phyloP scores from a whole-genome alignment of 2,329 filamentous ascomycete species.

The Beauveria rudraprayagi region DNA sequence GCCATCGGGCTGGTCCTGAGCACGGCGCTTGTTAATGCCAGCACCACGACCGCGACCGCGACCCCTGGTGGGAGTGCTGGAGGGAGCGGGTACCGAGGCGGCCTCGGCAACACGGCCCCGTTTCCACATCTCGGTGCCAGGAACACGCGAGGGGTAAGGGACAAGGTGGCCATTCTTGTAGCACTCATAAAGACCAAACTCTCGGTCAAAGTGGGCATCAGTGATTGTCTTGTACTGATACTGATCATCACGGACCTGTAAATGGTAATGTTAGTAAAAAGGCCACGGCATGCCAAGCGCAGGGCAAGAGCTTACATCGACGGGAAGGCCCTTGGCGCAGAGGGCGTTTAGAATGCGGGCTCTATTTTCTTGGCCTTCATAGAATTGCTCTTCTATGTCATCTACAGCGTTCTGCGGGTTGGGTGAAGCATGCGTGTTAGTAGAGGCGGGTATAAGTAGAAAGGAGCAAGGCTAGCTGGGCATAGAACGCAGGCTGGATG shows the following conservation, averaged over 20 bases:
- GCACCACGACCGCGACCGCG: conserved; percentile 24
- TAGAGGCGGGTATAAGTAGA: conserved; percentile 14
- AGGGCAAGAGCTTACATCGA: conserved; percentile 37
- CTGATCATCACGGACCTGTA: conserved; percentile 34
- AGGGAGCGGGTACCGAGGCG: conserved; percentile 24
- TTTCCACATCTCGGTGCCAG: conserved; percentile 35
- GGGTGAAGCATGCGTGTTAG: conserved; percentile 6
- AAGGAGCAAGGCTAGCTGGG: neutral
- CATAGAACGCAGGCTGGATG: conserved; percentile 1
- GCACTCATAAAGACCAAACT: conserved; percentile 36
- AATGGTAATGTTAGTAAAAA: conserved; percentile 16
- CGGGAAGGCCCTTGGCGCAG: conserved; percentile 34
- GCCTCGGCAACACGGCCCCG: conserved; percentile 29
- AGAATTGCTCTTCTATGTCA: conserved; percentile 33
- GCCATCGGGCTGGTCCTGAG: conserved; percentile 40
- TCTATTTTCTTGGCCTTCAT: conserved; percentile 38
- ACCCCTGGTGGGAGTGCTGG: conserved; percentile 21
- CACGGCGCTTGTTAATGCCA: conserved; percentile 40
- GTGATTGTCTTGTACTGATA: conserved; percentile 38
- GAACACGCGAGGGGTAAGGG: conserved; percentile 36
- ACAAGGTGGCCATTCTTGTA: conserved; percentile 34
- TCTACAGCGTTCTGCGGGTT: conserved; percentile 28
- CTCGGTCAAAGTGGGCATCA: conserved; percentile 33
- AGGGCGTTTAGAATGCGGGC: conserved; percentile 38
- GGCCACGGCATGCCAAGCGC: conserved; percentile 10